A percentile compares a stretch with the other conserved stretches of the same genome.
Evolutionary conservation across 805 yeast species (phyloP).

Genomic region (Metschnikowia bowlesiae): DNA sequence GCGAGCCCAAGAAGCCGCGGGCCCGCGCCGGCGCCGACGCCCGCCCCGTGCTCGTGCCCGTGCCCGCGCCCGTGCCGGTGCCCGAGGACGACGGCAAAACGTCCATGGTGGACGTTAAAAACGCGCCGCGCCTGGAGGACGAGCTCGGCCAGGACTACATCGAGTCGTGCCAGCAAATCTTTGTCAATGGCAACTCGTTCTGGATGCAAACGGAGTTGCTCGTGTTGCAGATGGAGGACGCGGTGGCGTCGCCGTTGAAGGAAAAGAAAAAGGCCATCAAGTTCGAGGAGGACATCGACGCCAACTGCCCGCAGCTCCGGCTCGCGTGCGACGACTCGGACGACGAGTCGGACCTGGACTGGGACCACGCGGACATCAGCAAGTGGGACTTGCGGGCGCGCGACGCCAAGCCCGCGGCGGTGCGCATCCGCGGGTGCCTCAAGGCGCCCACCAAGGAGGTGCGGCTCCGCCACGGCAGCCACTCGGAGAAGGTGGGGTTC

Average conservation of each 20-base stretch:
- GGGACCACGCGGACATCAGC: neutral
- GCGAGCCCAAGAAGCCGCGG: neutral
- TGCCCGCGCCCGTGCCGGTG: neutral
- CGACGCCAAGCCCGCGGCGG: no score
- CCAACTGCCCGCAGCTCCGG: neutral
- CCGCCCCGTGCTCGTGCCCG: neutral
- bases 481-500: neutral
- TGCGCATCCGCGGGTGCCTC: neutral
- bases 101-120: neutral
- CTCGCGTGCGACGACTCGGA: neutral
- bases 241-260: neutral
- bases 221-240: conserved; percentile 2
- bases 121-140: neutral
- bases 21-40: neutral
- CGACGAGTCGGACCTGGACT: neutral
- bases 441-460: neutral
- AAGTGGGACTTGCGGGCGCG: neutral
- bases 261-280: neutral
- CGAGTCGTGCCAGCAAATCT: conserved; percentile 4
- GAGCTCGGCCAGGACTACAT: neutral
- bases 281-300: conserved; percentile 1
- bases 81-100: neutral
- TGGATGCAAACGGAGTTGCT: conserved; percentile 8
- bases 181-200: neutral
- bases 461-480: neutral